phyloP scores from a whole-genome alignment of 2,329 filamentous ascomycete genomes.

The Ambrosiella cleistominuta region DNA sequence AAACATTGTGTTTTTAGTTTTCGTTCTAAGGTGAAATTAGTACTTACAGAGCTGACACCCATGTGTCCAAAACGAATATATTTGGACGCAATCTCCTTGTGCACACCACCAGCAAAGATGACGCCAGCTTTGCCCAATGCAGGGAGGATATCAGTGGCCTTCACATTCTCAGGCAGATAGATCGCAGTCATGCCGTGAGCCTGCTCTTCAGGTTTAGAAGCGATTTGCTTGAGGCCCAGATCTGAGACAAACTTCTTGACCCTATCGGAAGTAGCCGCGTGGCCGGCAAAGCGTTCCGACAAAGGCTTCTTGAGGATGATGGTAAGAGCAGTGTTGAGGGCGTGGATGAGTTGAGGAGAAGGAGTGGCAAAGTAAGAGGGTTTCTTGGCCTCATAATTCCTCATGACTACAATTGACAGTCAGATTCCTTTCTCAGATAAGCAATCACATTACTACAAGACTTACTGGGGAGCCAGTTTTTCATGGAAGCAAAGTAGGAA shows the following conservation, averaged over 20 bases:
- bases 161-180: constrained; percentile 72
- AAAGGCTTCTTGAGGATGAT: constrained; percentile 73
- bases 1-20: constrained; percentile 10
- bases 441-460: constrained; percentile 11
- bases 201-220: constrained; percentile 71
- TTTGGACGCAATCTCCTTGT: constrained; percentile 85
- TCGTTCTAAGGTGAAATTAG: not conserved
- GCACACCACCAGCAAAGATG: constrained; percentile 84
- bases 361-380: constrained; percentile 96
- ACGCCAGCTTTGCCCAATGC: constrained; percentile 74
- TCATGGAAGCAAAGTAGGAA: constrained; percentile 90
- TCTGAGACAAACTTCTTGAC: constrained; percentile 70
- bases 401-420: constrained; percentile 50
- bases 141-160: constrained; percentile 67
- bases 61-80: constrained; percentile 97
- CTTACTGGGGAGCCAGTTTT: constrained; percentile 87
- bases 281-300: constrained; percentile 64
- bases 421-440: constrained; percentile 2
- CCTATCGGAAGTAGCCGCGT: constrained; percentile 62
- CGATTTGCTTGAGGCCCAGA: constrained; percentile 75
- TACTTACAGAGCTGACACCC: constrained; percentile 70
- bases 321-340: constrained; percentile 71
- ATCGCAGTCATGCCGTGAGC: constrained; percentile 97
- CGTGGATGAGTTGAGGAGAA: constrained; percentile 81
- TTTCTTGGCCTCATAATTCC: constrained; percentile 97